Conservation (phyloP, 2,329 filamentous ascomycete species). For the Penicillium expansum region DNA sequence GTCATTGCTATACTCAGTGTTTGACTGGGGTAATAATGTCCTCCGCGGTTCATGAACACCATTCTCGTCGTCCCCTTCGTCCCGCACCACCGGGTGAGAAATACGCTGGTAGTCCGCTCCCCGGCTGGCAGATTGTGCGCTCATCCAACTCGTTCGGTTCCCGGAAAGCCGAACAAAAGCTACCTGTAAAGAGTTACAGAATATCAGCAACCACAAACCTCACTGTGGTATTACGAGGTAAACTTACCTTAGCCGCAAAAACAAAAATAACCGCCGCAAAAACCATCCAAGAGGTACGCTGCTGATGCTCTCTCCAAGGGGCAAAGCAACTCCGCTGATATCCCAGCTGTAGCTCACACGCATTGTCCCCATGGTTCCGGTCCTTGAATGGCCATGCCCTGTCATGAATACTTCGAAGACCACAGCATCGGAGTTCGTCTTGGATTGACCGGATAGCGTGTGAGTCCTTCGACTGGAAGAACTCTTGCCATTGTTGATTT, state of each 20-base stretch:
- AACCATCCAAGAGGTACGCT: conserved; percentile 28
- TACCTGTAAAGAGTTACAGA: background rate
- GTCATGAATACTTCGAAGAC: conserved; percentile 36
- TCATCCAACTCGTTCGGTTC: conserved; percentile 3
- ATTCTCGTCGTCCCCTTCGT: conserved; percentile 1
- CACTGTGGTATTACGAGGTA: background rate
- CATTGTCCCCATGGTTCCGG: conserved; percentile 25
- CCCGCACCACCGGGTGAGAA: conserved; percentile 4
- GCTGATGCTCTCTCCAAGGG: conserved; percentile 31
- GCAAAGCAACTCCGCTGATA: conserved; percentile 32
- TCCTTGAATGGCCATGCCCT: conserved; percentile 42
- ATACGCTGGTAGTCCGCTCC: conserved; percentile 9
- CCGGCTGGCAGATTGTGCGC: background rate
- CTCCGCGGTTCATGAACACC: background rate
- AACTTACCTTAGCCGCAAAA: conserved; percentile 23
- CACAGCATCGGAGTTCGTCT: conserved; percentile 35
- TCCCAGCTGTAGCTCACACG: conserved; percentile 33
- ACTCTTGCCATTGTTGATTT: conserved; percentile 32
- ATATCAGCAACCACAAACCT: background rate
- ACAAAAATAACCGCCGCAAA: conserved; percentile 27
- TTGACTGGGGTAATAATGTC: conserved; percentile 5
- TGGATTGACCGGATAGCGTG: conserved; percentile 35
- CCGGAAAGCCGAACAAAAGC: background rate
- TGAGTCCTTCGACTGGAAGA: conserved; percentile 32
- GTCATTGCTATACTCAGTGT: conserved; percentile 1